Percentiles rank a stretch among this genome's conserved stretches.
Evolutionary conservation across 805 yeast genomes (phyloP).

Genomic region (Hanseniaspora vineae): DNA sequence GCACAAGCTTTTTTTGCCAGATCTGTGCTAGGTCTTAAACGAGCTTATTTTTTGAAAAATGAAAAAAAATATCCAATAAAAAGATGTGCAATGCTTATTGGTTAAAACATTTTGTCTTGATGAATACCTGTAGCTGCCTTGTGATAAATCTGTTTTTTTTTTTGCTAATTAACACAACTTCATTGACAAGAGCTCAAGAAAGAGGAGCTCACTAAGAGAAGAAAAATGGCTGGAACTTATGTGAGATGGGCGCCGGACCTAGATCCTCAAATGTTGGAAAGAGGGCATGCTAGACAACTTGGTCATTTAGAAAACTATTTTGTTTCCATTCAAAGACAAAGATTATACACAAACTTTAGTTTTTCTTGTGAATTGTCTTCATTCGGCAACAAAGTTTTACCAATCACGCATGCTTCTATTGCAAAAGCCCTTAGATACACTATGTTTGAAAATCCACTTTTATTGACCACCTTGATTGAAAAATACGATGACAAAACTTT

Average conservation of each 20-base stretch:
- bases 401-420: conserved; percentile 5
- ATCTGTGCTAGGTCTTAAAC: too few species aligned
- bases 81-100: too few species aligned
- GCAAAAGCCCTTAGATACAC: conserved; percentile 9
- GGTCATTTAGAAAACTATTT: conserved; percentile 19
- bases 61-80: too few species aligned
- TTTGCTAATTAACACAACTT: neutral
- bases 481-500: conserved; percentile 8
- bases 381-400: conserved; percentile 1
- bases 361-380: conserved; percentile 10
- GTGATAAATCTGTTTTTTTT: too few species aligned
- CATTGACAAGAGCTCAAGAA: neutral
- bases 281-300: conserved; percentile 20
- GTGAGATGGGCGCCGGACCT: neutral
- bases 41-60: too few species aligned
- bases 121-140: too few species aligned
- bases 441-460: conserved; percentile 12
- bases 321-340: conserved; percentile 15
- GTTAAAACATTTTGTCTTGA: too few species aligned
- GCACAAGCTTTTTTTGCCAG: too few species aligned
- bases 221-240: conserved; percentile 3
- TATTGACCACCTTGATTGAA: conserved; percentile 12
- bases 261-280: conserved; percentile 4
- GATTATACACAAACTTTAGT: conserved; percentile 14
- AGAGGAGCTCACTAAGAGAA: neutral